Base-by-base conservation (phyloP, 2,329 filamentous ascomycete genomes). In the Atkinsonella hypoxylon region DNA sequence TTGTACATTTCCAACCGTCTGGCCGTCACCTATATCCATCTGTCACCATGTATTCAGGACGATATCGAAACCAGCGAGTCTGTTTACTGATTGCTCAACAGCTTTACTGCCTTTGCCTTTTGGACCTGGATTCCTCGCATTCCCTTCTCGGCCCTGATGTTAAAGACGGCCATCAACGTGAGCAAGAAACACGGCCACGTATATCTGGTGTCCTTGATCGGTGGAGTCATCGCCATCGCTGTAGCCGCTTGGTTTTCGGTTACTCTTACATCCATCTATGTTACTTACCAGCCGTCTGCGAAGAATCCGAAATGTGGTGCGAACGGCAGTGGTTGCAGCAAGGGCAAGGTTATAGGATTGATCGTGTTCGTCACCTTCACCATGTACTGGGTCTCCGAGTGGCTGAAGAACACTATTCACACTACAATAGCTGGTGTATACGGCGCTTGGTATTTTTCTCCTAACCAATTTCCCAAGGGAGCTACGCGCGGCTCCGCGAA, bases 351-450 rank as follows among this genome's bases (percentile, higher is more conserved):
- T 43, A 90, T 89, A 53, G 90, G 90, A 0, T 70, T 96, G 31
- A 72, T 95, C 5, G 87, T 85, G 17, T 96, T 94, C 64, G 78
- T 89, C 57, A 95, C 89, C 0, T 96, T 97, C 61, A 84, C 89
- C 49, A 87, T 83, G 68, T 96, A 94, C 70, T 97, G 91, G 91
- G 83, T 95, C 56, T 85, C 87, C 1, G 91, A 97, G 65, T 91
- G 86, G 77, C 71, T 96, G 59, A 96, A 96, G 72, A 95, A 95
- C 68, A 89, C 87, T 0, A 87, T 95, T 45, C 89, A 97, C 64
- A 85, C 85, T 2, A 89, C 82, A 22, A 85, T 95, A 52, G 86
- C 89, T 0, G 90, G 91, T 0, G 83, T 95, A 0, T 96, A 95
- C 59, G 90, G 89, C 1, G 85, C 85, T 0, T 97, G 91, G 91